These are phyloP conservation scores for Hypoxylon sp. DNA, from an alignment of 2,329 filamentous ascomycete species.

Conservation along the genomic window DNA sequence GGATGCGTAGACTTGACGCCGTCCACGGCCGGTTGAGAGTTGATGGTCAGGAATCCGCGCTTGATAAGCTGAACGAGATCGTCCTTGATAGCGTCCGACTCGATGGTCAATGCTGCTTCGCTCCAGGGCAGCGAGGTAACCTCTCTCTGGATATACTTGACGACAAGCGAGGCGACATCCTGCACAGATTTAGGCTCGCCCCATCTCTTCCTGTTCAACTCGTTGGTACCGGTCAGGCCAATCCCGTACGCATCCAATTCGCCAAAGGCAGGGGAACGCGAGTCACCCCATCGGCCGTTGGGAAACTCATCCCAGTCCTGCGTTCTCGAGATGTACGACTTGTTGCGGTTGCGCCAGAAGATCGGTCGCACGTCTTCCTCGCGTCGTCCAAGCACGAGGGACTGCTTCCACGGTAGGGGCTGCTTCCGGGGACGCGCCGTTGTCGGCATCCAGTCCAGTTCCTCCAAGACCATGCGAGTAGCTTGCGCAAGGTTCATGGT, in stretches of 20 bases:
- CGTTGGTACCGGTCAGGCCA: slow-evolving; percentile 91
- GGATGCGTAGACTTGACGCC: slow-evolving; percentile 87
- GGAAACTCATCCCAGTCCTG: slow-evolving; percentile 99
- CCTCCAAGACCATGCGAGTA: slow-evolving; percentile 91
- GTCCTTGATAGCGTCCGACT: slow-evolving; percentile 79
- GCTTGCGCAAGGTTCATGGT: slow-evolving; percentile 98
- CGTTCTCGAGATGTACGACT: slow-evolving; percentile 92
- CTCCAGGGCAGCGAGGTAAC: slow-evolving; percentile 92
- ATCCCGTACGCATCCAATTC: slow-evolving; percentile 95
- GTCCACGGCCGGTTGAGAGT: slow-evolving; percentile 95
- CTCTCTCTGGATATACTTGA: slow-evolving; percentile 82
- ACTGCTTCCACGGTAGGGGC: slow-evolving; percentile 95
- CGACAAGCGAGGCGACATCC: slow-evolving; percentile 84
- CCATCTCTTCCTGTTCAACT: slow-evolving; percentile 95
- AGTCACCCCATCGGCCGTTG: slow-evolving; percentile 98
- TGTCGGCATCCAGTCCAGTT: slow-evolving; percentile 82
- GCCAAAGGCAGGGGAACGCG: slow-evolving; percentile 93
- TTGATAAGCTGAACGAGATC: slow-evolving; percentile 83
- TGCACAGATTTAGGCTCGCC: slow-evolving; percentile 81
- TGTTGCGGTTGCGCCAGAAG: slow-evolving; percentile 97
- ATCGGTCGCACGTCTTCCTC: slow-evolving; percentile 97
- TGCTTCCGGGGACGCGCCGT: slow-evolving; percentile 81
- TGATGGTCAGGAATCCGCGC: slow-evolving; percentile 90
- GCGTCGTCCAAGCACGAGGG: slow-evolving; percentile 84
- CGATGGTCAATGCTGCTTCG: slow-evolving; percentile 82